Base-by-base conservation (phyloP, 1,284 basidiomycete species). In the Papiliotrema terrestris region DNA sequence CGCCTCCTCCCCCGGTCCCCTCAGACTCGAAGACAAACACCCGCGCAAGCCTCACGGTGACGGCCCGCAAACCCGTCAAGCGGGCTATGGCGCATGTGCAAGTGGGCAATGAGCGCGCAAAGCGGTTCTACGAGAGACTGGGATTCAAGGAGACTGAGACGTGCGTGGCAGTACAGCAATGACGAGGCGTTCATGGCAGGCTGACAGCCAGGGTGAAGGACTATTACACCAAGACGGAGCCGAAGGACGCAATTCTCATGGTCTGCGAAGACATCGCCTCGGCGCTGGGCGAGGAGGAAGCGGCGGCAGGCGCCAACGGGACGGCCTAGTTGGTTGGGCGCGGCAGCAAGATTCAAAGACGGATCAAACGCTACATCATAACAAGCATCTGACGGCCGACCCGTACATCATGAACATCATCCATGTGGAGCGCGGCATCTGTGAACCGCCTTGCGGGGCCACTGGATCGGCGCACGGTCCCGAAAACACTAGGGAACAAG, bases 191-290 rank as follows among this genome's bases (percentile, higher is more conserved):
- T 45, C n/a, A 19, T 51, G 17, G 25, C 29, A 11, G 41, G 51
- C 17, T 52, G n/a, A 46, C 22, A 29, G 1, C 17, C 56, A 74
- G 72, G 20, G 60, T 65, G 45, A 66, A 73, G 51, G 62, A 72
- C 44, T 75, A 72, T 49, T 75, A 75, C 57, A 61, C 67, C 23
- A 73, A 73, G 56, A 68, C 71, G 58, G 66, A 75, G 50, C 73
- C 73, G n/a, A 59, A 64, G 39, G 68, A 55, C 3, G 73, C 73
- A 8, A 60, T 68, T 48, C 56, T 71, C 41, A 72, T 75, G 63
- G 69, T 73, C n/a, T 68, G 65, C 51, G 73, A 75, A 17, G 71
- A 75, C 53, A 72, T 75, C 39, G 56, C 67, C 2, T 50, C 60
- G 2, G 61, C 62, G 0, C 45, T 70, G 29, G 69, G 69, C 19